Conservation (phyloP, 148 eudicot species). For the Silene latifolia region DNA sequence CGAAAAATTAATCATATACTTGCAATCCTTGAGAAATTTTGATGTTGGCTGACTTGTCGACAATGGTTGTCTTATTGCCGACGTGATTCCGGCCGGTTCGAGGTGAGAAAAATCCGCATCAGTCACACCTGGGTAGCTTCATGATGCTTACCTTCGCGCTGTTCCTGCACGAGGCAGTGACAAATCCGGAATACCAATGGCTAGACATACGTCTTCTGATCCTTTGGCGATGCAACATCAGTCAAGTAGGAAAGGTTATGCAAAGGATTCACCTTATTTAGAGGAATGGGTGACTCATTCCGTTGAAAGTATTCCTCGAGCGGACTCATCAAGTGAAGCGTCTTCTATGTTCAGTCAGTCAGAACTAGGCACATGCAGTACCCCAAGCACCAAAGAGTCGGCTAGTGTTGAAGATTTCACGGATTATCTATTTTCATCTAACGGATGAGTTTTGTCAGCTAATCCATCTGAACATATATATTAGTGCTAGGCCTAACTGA, state of each 20-base stretch:
- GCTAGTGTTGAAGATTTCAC: slow-evolving; percentile 30
- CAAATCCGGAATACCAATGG: slow-evolving; percentile 18
- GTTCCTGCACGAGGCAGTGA: not conserved
- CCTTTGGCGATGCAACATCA: slow-evolving; percentile 27
- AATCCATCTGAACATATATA: not conserved
- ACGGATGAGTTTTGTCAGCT: not conserved
- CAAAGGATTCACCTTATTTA: slow-evolving; percentile 26
- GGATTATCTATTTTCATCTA: slow-evolving; percentile 23
- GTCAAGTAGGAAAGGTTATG: slow-evolving; percentile 27
- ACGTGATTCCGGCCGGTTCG: too few species aligned
- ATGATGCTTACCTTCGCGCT: slow-evolving; percentile 10
- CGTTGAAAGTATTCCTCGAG: slow-evolving; percentile 33
- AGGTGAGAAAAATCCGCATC: too few species aligned
- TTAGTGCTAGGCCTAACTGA: slow-evolving; percentile 21
- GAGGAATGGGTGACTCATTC: slow-evolving; percentile 39
- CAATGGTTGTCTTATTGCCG: too few species aligned
- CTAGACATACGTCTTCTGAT: slow-evolving; percentile 14
- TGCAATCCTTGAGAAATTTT: too few species aligned
- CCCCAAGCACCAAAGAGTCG: slow-evolving; percentile 32
- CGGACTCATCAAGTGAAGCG: slow-evolving; percentile 32
- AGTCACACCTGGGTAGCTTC: too few species aligned
- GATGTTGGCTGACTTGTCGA: too few species aligned
- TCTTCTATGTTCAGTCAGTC: slow-evolving; percentile 36
- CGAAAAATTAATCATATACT: too few species aligned
- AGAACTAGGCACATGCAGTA: slow-evolving; percentile 37